Conservation (phyloP, 129 eudicot species). For the Tagetes patula region DNA sequence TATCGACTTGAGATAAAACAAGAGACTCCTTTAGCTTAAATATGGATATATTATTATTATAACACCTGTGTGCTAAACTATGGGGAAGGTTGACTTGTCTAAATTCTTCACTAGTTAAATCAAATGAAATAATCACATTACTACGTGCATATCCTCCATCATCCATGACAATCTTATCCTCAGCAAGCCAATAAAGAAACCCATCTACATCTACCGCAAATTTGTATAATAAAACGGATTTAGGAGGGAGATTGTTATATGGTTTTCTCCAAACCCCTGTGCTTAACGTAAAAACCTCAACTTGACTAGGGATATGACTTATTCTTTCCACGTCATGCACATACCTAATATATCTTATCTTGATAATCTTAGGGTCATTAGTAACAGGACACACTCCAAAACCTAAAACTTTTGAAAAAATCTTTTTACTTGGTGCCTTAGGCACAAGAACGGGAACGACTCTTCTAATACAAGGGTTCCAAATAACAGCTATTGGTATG, state of each 20-base stretch:
- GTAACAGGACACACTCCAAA: neutral
- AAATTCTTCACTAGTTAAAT: constrained; percentile 13
- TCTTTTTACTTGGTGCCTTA: neutral
- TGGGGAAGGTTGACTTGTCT: neutral
- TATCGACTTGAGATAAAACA: neutral
- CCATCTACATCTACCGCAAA: neutral
- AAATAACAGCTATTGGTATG: neutral
- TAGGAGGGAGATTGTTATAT: neutral
- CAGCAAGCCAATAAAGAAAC: neutral
- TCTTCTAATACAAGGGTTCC: constrained; percentile 17
- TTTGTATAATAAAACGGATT: neutral
- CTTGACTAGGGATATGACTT: neutral
- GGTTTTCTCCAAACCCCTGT: neutral
- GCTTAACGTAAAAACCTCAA: constrained; percentile 11
- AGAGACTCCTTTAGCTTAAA: neutral
- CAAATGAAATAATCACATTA: constrained; percentile 4
- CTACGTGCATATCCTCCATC: too few relatives aligned
- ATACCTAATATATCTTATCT: neutral
- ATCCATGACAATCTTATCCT: neutral
- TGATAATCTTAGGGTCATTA: neutral
- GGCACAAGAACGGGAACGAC: neutral
- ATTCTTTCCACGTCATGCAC: neutral
- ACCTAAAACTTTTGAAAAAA: neutral
- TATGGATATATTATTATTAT: neutral
- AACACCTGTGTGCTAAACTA: neutral